phyloP scores from a whole-genome alignment of 163 green algal species.

The Scenedesmus sp. region DNA sequence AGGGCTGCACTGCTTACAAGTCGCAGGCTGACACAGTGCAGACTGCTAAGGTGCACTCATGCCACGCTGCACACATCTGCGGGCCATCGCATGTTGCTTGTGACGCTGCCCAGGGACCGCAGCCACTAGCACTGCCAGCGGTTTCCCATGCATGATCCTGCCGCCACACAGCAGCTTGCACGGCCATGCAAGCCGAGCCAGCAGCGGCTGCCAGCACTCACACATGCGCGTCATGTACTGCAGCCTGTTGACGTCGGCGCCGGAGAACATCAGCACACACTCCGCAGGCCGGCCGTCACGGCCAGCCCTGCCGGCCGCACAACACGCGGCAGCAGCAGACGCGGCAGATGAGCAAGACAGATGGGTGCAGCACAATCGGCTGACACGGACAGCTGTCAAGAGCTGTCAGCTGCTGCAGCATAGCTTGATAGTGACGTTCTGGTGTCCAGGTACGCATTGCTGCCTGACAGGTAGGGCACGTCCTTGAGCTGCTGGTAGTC shows the following conservation, averaged over 20 bases:
- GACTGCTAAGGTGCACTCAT: neutral
- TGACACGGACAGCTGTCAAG: too few relatives aligned
- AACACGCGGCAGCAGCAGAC: neutral
- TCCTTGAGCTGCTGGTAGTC: too few relatives aligned
- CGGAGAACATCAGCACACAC: constrained; percentile 76
- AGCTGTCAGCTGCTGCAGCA: too few relatives aligned
- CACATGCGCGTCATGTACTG: constrained; percentile 72
- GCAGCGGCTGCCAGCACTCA: neutral
- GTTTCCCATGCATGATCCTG: neutral
- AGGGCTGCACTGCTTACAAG: too few relatives aligned
- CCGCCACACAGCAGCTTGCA: neutral
- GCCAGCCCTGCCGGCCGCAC: constrained; percentile 68
- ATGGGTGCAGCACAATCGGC: too few relatives aligned
- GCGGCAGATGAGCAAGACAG: too few relatives aligned
- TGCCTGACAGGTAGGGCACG: too few relatives aligned
- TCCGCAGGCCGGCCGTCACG: constrained; percentile 80
- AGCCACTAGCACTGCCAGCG: neutral
- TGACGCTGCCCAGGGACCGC: neutral
- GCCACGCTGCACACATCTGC: neutral
- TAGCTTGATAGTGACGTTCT: too few relatives aligned
- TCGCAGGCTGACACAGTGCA: too few relatives aligned
- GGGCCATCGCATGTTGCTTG: neutral
- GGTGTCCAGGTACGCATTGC: too few relatives aligned
- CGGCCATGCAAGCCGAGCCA: neutral
- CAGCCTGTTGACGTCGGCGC: constrained; percentile 69